These are phyloP conservation scores for Wickerhamiella siamensis DNA, from an alignment of 805 yeast genomes.

Conservation along the genomic window DNA sequence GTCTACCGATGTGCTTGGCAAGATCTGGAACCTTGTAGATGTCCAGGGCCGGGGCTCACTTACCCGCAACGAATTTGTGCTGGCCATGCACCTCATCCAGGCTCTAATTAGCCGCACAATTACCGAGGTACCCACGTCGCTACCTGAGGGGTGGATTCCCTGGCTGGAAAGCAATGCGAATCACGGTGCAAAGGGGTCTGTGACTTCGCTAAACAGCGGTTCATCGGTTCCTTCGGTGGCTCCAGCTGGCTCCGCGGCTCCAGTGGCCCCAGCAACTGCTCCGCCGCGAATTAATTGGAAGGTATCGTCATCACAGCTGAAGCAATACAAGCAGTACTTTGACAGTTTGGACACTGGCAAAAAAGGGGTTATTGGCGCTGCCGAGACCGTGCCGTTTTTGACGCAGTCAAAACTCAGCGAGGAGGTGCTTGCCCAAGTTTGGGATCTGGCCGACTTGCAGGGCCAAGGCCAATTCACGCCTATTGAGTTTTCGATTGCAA, in stretches of 20 bases:
- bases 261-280: constrained; percentile 13
- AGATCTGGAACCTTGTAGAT: constrained; percentile 83
- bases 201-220: not conserved
- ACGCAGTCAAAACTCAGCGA: constrained; percentile 78
- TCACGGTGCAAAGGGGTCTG: constrained; percentile 4
- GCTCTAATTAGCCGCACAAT: constrained; percentile 54
- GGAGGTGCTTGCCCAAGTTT: constrained; percentile 69
- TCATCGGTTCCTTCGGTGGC: not conserved
- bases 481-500: constrained; percentile 81
- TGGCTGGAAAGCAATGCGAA: constrained; percentile 16
- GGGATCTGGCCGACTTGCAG: constrained; percentile 90
- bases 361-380: constrained; percentile 52
- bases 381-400: constrained; percentile 75
- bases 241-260: not conserved
- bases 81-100: constrained; percentile 93
- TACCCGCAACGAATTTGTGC: constrained; percentile 58
- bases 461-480: constrained; percentile 70
- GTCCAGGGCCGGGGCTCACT: constrained; percentile 58
- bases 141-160: constrained; percentile 29
- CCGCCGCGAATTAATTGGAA: not conserved
- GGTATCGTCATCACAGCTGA: constrained; percentile 36
- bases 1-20: constrained; percentile 63
- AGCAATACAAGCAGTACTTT: constrained; percentile 68
- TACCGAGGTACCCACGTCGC: constrained; percentile 37
- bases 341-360: constrained; percentile 57